Percentiles rank a stretch among this genome's conserved stretches.
phyloP scores from a whole-genome alignment of 495 filamentous ascomycete genomes.

The Hyphodiscus hymeniophilus region DNA sequence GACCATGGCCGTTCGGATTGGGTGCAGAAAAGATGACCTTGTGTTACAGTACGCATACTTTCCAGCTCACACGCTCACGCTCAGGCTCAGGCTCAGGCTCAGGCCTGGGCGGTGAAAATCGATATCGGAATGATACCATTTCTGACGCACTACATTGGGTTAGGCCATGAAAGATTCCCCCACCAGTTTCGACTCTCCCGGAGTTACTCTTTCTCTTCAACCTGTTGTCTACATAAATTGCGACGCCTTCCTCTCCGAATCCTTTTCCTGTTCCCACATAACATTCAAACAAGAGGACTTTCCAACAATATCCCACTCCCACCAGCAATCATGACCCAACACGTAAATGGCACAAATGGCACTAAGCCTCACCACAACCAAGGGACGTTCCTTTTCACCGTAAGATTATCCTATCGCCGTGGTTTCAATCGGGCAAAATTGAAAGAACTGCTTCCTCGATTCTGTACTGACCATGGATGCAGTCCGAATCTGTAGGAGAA shows the following conservation, averaged over 20 bases:
- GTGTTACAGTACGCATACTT: too few species aligned
- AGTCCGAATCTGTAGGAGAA: constrained; percentile 96
- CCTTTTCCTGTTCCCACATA: constrained; percentile 14
- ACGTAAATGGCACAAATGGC: constrained; percentile 17
- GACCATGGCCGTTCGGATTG: too few species aligned
- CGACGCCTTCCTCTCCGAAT: too few species aligned
- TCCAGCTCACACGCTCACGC: too few species aligned
- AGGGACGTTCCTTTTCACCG: constrained; percentile 93
- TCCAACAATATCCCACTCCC: constrained; percentile 2
- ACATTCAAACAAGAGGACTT: constrained; percentile 14
- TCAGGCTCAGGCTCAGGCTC: too few species aligned
- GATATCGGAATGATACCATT: too few species aligned
- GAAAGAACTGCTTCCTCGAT: background rate
- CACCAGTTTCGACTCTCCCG: background rate
- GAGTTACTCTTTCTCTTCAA: background rate
- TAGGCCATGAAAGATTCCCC: too few species aligned
- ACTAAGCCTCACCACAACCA: constrained; percentile 36
- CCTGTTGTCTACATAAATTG: constrained; percentile 2
- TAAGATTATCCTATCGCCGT: constrained; percentile 28
- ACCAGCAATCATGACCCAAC: constrained; percentile 19
- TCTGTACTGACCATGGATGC: constrained; percentile 6
- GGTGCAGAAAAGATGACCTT: too few species aligned
- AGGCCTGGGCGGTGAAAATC: too few species aligned
- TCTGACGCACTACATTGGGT: too few species aligned
- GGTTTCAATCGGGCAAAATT: too few species aligned